Base-by-base conservation (phyloP, 2,329 filamentous ascomycete genomes). In the Pyrenophora graminea region DNA sequence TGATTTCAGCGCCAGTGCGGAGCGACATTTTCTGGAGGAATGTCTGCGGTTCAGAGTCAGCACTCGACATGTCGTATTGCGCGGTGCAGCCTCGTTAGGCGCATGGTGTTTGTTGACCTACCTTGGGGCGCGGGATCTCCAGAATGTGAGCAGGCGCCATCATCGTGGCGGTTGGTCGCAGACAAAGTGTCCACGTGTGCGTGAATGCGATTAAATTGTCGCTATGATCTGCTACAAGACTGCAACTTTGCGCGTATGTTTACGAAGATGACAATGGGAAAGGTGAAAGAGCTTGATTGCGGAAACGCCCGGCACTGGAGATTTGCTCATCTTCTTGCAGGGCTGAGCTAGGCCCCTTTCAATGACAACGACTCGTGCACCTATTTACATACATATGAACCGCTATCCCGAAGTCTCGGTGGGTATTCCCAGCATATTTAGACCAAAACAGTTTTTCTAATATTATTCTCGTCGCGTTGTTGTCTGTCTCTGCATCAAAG, bases 1-100 rank as follows among this genome's bases (percentile, higher is more conserved):
- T 91, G 66, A 97, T 82, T 63, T 94, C 90, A 39, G 90, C 87
- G 61, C 90, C 92, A 30, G 90, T 93, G 65, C 90, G 89, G 47
- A 97, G 85, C 69, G 89, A 90, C 79, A 96, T 88, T 67, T 91
- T 79, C 70, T 90, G 90, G 60, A 96, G 83, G 72, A 96, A 93
- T 39, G 85, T 87, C 91, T 96, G 71, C 36, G 41, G 27, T 15
- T 37, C 18, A 34, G 17, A 6, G 60, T 69, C 47, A 66, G 55
- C 54, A 25, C 53, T 40, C 17, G 41, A 19, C 15, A 23, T 15
- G 32, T 19, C 41, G 37, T 23, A 39, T 39, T 40, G 17, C 12
- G 44, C 36, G 10, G 8, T 42, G 21, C 2, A 18, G 19, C 15
- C 9, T 27, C 31, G 13, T 37, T 18, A 21, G 39, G 37, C 47